Evolutionary conservation across 805 yeast species (phyloP), one percentile per base, ranked within the genome.

Genomic region (Candida chauliodis): DNA sequence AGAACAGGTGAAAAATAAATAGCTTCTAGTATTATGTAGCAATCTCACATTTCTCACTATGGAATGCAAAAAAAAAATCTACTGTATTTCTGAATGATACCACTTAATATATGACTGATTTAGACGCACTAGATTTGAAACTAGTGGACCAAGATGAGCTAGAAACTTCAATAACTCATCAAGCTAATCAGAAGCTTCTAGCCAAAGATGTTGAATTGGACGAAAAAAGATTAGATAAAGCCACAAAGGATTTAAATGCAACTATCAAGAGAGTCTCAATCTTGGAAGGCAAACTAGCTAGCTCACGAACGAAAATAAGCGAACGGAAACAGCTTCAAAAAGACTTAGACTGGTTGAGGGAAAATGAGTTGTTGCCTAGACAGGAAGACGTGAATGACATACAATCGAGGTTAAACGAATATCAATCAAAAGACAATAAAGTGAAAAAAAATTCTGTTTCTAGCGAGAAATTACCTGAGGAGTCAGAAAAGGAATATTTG

Each of bases 121-220:
- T 27, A 15, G 30, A 27, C 15, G 13, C 30, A 5, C 15, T 27
- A 27, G 30, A 16, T 27, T 17, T 27, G 8, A 69, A 69, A 50
- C 65, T 87, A 3, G 79, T 88, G 42, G 89, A 85, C 49, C 98
- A 93, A 57, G 79, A 76, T 37, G 79, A 81, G 7, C 59, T 91
- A n/a, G 99, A 90, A 52, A 63, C 76, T 33, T 67, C 75, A 40
- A 81, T 91, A 23, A 87, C 88, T 13, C 66, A 69, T 23, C 66
- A 76, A 59, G 95, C 96, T 0, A 79, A 80, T 44, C 64, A 66
- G 38, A 77, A 76, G 3, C 70, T 90, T 35, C 62, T 73, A 1
- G 59, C 70, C 27, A 79, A 81, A 37, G 89, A 86, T 34, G 60
- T 75, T 1, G 95, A 84, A 47, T 63, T 83, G 28, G 99, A 93